phyloP scores from a whole-genome alignment of 768 basidiomycete species.

The Floccularia luteovirens region DNA sequence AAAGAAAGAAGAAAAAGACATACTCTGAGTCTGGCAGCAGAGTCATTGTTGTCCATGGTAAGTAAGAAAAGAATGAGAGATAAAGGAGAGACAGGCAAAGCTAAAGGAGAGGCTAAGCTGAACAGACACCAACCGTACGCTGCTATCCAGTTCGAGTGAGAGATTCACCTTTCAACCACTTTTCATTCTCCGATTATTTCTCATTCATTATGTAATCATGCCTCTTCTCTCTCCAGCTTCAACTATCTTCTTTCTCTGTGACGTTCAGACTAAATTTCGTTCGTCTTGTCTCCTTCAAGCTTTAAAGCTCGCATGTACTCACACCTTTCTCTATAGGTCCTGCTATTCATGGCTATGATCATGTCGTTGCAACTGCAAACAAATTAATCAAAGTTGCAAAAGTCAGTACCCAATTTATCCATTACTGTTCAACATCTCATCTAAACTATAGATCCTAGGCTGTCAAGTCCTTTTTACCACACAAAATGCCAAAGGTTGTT shows the following conservation, averaged over 20 bases:
- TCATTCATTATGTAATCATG: conserved; percentile 10
- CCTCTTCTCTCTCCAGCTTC: conserved; percentile 21
- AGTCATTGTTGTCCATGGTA: not conserved
- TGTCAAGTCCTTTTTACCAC: conserved; percentile 78
- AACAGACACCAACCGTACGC: too few species aligned
- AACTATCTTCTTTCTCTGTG: conserved; percentile 74
- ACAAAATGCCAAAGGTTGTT: conserved; percentile 72
- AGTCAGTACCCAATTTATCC: conserved; percentile 22
- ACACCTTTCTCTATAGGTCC: conserved; percentile 13
- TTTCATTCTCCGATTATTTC: not conserved
- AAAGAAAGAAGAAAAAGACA: conserved; percentile 7
- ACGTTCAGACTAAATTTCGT: conserved; percentile 77
- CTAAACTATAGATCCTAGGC: conserved; percentile 39
- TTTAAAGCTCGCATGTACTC: not conserved
- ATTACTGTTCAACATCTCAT: conserved; percentile 1
- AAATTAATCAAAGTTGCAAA: conserved; percentile 76
- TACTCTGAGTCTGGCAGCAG: conserved; percentile 34
- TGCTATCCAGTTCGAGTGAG: too few species aligned
- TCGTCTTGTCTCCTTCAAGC: conserved; percentile 14
- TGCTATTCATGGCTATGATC: conserved; percentile 64
- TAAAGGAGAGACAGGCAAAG: conserved; percentile 8
- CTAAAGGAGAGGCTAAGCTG: not conserved
- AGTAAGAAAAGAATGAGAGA: not conserved
- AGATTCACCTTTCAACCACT: not conserved
- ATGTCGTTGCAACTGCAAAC: conserved; percentile 58